Percentiles rank a stretch among this genome's conserved stretches.
Evolutionary conservation across 1,139 yeast genomes (phyloP).

Genomic region (Kodamaea fungicola): DNA sequence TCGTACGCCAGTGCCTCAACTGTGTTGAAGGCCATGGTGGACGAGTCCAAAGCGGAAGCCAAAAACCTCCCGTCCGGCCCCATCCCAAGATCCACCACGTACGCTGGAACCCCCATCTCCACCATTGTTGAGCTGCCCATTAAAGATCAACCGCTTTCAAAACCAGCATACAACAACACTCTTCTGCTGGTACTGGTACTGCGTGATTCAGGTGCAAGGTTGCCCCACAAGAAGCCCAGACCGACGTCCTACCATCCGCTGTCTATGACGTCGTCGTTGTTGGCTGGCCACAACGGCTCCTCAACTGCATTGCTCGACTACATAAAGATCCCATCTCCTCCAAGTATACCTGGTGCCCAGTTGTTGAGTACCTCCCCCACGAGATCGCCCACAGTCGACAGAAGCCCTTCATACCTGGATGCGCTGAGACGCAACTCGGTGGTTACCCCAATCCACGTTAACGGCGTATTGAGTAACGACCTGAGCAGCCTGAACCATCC

Average conservation of each 20-base stretch:
- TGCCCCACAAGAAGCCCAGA: conserved; percentile 60
- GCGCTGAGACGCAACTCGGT: conserved; percentile 39
- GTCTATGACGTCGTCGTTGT: conserved; percentile 38
- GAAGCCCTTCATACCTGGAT: conserved; percentile 2
- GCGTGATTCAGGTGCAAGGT: conserved; percentile 23
- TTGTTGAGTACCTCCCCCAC: conserved; percentile 41
- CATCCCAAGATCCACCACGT: conserved; percentile 41
- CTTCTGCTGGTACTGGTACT: neutral
- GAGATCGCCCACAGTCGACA: conserved; percentile 16
- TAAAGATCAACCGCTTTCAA: conserved; percentile 13
- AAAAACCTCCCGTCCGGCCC: conserved; percentile 17
- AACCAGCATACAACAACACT: conserved; percentile 3
- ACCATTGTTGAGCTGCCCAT: conserved; percentile 49
- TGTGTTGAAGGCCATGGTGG: conserved; percentile 68
- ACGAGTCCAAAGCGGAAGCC: conserved; percentile 24
- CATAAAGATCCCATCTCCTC: conserved; percentile 32
- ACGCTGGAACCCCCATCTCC: conserved; percentile 31
- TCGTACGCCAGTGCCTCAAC: conserved; percentile 53
- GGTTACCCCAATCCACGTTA: conserved; percentile 45
- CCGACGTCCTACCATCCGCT: conserved; percentile 80
- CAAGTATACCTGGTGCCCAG: conserved; percentile 30
- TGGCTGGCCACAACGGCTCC: conserved; percentile 15
- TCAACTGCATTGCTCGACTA: conserved; percentile 23
- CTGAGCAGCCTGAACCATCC: conserved; percentile 12
- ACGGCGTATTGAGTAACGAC: conserved; percentile 44